Evolutionary conservation across 1,139 yeast species (phyloP).

Genomic region (Suhomyces anneliseae): DNA sequence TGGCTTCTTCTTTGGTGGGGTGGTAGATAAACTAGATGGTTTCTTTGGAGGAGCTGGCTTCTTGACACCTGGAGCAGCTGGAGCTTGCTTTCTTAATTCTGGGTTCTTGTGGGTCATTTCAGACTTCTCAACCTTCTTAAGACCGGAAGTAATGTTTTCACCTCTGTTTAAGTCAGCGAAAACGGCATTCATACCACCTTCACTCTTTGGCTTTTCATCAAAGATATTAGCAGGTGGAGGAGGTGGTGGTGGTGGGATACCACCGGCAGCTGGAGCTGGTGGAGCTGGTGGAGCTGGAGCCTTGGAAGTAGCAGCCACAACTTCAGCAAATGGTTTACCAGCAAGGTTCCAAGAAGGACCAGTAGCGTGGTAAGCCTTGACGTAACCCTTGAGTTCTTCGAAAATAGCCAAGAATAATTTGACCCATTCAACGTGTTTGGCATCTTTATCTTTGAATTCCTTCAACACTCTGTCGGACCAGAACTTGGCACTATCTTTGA

Average conservation of each 20-base stretch:
- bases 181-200: slow-evolving; percentile 79
- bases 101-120: slow-evolving; percentile 97
- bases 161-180: slow-evolving; percentile 92
- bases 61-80: slow-evolving; percentile 43
- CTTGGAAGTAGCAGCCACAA: slow-evolving; percentile 19
- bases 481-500: slow-evolving; percentile 88
- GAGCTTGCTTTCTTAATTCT: slow-evolving; percentile 56
- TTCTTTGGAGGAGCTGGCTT: slow-evolving; percentile 80
- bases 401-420: slow-evolving; percentile 60
- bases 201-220: slow-evolving; percentile 33
- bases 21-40: slow-evolving; percentile 44
- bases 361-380: slow-evolving; percentile 72
- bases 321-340: slow-evolving; percentile 49
- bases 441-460: slow-evolving; percentile 72
- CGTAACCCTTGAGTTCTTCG: slow-evolving; percentile 69
- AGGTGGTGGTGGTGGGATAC: slow-evolving; percentile 37
- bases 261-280: slow-evolving; percentile 40
- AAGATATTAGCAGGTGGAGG: slow-evolving; percentile 63
- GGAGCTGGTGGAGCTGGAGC: slow-evolving; percentile 28
- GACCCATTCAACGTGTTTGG: slow-evolving; percentile 77
- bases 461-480: slow-evolving; percentile 90
- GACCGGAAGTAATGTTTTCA: slow-evolving; percentile 74
- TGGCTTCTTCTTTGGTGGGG: slow-evolving; percentile 54
- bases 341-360: slow-evolving; percentile 72
- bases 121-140: slow-evolving; percentile 89